Evolutionary conservation across 2,329 filamentous ascomycete species (phyloP), one percentile per base, ranked within the genome.

Genomic region (Talaromyces sp.): DNA sequence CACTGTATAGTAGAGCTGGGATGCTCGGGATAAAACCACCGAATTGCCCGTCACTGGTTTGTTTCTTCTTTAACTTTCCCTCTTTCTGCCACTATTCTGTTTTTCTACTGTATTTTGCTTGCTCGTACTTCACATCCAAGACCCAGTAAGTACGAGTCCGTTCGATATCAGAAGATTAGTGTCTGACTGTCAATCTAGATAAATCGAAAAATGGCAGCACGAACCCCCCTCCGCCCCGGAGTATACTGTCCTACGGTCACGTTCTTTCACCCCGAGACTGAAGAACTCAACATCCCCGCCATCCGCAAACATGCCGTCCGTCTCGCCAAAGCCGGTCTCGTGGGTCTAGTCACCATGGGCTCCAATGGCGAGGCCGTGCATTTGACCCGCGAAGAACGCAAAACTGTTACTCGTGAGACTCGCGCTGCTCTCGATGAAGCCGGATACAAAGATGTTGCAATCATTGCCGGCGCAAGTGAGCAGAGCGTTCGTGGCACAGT

Each of bases 201-300:
- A 52, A n/a, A 7, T 12, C 4, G 2, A 11, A 23, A 40, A 57
- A 57, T 57, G 54, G 31, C 54, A 42, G 11, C 18, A 64, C 77
- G 75, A 64, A 83, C 80, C n/a, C 82, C 88, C 66, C 84, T 96
- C 61, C 88, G 89, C 50, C 88, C 88, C 71, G 91, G 91, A 74
- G 92, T 95, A 74, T 96, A 95, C 77, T 90, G 90, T 64, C 92
- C 92, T 28, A 93, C 90, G 65, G 91, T 95, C 87, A 96, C 91
- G 71, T 96, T 96, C 76, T 96, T 96, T 81, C 82, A 93, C 77
- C 83, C 88, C 6, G 84, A 88, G 67, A 95, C 90, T 52, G 92
- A 96, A 78, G 90, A 95, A 56, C 83, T 96, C 70, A 92, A 96
- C 72, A 86, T 93, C 66, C 82, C 89, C 39, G 84, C 85, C 64